Base-by-base conservation (phyloP, 2,329 filamentous ascomycete genomes). In the Thelonectria olida region DNA sequence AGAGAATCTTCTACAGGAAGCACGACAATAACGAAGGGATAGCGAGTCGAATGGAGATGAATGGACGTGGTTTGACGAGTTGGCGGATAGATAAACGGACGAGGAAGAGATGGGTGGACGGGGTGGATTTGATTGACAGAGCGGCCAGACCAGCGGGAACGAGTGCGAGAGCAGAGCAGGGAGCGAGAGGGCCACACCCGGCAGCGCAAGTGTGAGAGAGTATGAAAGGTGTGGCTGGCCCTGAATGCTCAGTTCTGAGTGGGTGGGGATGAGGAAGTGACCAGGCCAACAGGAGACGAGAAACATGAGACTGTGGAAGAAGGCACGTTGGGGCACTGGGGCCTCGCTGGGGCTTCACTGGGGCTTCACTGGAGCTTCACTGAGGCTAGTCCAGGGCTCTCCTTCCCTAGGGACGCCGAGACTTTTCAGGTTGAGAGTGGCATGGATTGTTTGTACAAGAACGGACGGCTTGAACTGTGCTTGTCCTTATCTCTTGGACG, bases 211-310 rank as follows among this genome's bases (percentile, higher is more conserved):
- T 22, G 44, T 27, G 34, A 45, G 34, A 39, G 20, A 7, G 50
- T n/a, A 42, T 55, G 53, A 42, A 27, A 12, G 31, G 45, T 44
- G 51, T 45, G 23, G 28, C 41, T 55, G 45, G 51, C 39, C 31
- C 58, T 50, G 51, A 60, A 50, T 45, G 28, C 51, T 60, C 51
- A 45, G 38, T 25, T 28, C 63, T 62, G 65, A 56, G 42, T 56
- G 49, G 59, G 23, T 54, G 48, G 52, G 31, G 27, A 54, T 36
- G 39, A 42, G 7, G 36, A 48, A 13, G 52, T 28, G 17, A 19
- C 25, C 55, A 59, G 58, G 36, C 68, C 68, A 71, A 70, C 64
- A 63, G 66, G 58, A 70, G 58, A 62, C 58, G 36, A 64, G 58
- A 51, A 66, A 44, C 56, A 58, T 60, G 58, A 44, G 45, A 38